These are phyloP conservation scores for Botryosphaeria dothidea DNA, from an alignment of 2,329 filamentous ascomycete genomes.

Conservation along the genomic window DNA sequence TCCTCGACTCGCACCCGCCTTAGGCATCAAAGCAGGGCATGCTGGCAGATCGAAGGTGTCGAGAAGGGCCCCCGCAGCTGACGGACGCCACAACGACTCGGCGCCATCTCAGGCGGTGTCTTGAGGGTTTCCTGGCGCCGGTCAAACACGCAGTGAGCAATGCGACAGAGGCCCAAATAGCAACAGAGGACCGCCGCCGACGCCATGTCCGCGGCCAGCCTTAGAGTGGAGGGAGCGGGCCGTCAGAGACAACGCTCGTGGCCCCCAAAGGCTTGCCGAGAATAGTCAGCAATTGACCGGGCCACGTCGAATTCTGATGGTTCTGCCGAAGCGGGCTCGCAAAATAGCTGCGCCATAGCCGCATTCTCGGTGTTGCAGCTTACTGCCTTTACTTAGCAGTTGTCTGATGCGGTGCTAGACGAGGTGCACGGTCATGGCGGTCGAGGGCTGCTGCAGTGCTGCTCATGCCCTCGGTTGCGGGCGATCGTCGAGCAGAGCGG, in stretches of 20 bases:
- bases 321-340: too few relatives aligned
- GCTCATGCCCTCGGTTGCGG: neutral
- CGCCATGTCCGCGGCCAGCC: neutral
- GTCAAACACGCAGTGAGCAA: neutral
- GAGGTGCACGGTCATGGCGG: neutral
- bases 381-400: constrained; percentile 5
- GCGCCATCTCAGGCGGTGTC: neutral
- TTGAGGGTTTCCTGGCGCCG: neutral
- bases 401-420: neutral
- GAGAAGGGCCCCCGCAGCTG: constrained; percentile 10
- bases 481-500: neutral
- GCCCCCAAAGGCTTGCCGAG: constrained; percentile 9
- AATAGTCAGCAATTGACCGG: neutral
- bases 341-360: constrained; percentile 13
- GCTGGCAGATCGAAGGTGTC: neutral
- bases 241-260: neutral
- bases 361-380: constrained; percentile 1
- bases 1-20: neutral
- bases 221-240: neutral
- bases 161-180: neutral
- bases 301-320: neutral
- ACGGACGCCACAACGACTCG: neutral
- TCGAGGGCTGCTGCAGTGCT: neutral
- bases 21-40: constrained; percentile 1
- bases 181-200: constrained; percentile 3